Evolutionary conservation across 495 filamentous ascomycete genomes (phyloP).

Genomic region (Extremus antarcticus): DNA sequence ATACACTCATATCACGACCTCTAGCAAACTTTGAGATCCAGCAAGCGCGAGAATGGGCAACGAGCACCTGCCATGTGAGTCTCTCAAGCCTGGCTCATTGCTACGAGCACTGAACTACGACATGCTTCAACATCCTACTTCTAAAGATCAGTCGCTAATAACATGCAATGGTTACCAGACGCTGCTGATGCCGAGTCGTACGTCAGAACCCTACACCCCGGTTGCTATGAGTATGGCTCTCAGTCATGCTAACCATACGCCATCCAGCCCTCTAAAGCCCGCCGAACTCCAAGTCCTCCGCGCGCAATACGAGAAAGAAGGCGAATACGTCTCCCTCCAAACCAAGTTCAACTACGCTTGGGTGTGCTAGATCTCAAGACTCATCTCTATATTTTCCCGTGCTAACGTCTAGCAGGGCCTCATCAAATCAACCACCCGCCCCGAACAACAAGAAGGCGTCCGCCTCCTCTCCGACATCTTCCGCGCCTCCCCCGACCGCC

Average conservation of each 20-base stretch:
- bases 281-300: conserved; percentile 85
- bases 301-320: conserved; percentile 90
- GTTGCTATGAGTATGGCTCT: no score
- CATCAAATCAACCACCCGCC: conserved; percentile 75
- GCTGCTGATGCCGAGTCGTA: conserved; percentile 96
- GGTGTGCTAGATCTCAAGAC: conserved; percentile 41
- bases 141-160: not conserved
- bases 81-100: not conserved
- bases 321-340: conserved; percentile 88
- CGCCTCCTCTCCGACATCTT: conserved; percentile 94
- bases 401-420: no score
- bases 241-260: conserved; percentile 7
- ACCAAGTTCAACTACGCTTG: conserved; percentile 99
- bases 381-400: no score
- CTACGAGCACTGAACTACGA: not conserved
- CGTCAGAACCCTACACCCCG: conserved; percentile 16
- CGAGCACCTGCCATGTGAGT: conserved; percentile 6
- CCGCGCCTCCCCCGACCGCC: conserved; percentile 76
- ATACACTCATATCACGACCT: not conserved
- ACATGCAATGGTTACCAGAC: conserved; percentile 44
- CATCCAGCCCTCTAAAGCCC: conserved; percentile 65
- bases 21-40: not conserved
- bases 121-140: not conserved
- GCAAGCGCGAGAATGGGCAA: conserved; percentile 1
- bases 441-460: conserved; percentile 91